These are phyloP conservation scores for Trichoderma parareesei DNA, from an alignment of 495 filamentous ascomycete genomes.

Conservation along the genomic window DNA sequence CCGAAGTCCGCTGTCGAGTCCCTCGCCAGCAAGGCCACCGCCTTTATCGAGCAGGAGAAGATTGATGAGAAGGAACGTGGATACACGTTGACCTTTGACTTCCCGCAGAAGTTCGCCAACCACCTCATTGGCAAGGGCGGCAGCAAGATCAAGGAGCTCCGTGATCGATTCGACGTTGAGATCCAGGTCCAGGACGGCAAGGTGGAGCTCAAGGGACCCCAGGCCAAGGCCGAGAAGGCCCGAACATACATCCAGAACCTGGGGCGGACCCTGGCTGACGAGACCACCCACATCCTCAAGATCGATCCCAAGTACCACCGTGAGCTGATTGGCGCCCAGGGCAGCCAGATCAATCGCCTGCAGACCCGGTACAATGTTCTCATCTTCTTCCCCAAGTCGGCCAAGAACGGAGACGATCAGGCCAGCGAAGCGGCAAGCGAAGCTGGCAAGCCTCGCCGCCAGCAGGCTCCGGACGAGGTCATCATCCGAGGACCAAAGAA, in stretches of 20 bases:
- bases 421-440: slow-evolving; percentile 66
- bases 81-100: slow-evolving; percentile 77
- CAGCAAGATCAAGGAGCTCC: slow-evolving; percentile 89
- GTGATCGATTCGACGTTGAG: slow-evolving; percentile 94
- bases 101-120: slow-evolving; percentile 88
- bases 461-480: slow-evolving; percentile 83
- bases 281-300: slow-evolving; percentile 77
- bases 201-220: slow-evolving; percentile 53
- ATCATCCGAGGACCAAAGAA: slow-evolving; percentile 82
- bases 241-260: slow-evolving; percentile 66
- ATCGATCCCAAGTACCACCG: slow-evolving; percentile 80
- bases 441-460: slow-evolving; percentile 55
- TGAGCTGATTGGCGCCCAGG: slow-evolving; percentile 82
- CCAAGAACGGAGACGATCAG: slow-evolving; percentile 59
- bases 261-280: slow-evolving; percentile 75
- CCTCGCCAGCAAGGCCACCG: slow-evolving; percentile 57
- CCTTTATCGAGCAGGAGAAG: slow-evolving; percentile 76
- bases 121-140: slow-evolving; percentile 87
- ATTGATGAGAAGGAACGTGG: slow-evolving; percentile 83
- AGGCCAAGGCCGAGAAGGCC: slow-evolving; percentile 68
- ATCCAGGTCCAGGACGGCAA: slow-evolving; percentile 77
- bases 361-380: slow-evolving; percentile 86
- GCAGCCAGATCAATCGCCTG: slow-evolving; percentile 84
- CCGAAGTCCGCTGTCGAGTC: slow-evolving; percentile 61
- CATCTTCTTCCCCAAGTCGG: slow-evolving; percentile 82